phyloP scores from a whole-genome alignment of 176 grass and related monocot genomes.

The Oryza longistaminata region DNA sequence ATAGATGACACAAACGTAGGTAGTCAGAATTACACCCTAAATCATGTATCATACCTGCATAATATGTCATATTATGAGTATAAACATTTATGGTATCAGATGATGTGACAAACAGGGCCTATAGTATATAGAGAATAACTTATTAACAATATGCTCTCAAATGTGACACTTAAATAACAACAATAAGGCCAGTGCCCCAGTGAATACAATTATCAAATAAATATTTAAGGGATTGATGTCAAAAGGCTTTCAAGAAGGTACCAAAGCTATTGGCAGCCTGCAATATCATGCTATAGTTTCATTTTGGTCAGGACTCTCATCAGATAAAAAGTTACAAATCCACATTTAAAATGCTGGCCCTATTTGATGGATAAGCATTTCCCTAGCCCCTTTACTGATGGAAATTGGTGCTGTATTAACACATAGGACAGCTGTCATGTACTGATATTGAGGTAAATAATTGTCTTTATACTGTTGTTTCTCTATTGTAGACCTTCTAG shows the following conservation, averaged over 20 bases:
- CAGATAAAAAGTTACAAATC: not conserved
- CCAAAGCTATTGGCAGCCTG: not conserved
- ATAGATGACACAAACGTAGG: constrained; percentile 28
- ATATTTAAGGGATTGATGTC: not conserved
- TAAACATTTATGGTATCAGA: not conserved
- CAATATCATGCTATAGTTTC: not conserved
- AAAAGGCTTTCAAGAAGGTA: not conserved
- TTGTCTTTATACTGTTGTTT: not conserved
- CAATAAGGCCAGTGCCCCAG: not conserved
- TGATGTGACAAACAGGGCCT: not conserved
- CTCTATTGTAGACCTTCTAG: not conserved
- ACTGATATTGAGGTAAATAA: not conserved
- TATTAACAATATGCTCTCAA: not conserved
- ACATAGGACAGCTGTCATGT: not conserved
- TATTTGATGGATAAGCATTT: constrained; percentile 21
- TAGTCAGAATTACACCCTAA: constrained; percentile 26
- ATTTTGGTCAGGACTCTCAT: not conserved
- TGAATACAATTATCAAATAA: constrained; percentile 7
- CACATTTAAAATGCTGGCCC: not conserved
- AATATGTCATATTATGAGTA: constrained; percentile 6
- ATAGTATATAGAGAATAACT: not conserved
- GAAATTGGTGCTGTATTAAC: not conserved
- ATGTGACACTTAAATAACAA: constrained; percentile 10
- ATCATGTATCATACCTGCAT: not conserved
- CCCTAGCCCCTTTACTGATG: constrained; percentile 3